Percentiles rank a stretch among this genome's conserved stretches.
Conservation (phyloP, 2,329 filamentous ascomycete genomes). For the Diaporthe vexans region DNA sequence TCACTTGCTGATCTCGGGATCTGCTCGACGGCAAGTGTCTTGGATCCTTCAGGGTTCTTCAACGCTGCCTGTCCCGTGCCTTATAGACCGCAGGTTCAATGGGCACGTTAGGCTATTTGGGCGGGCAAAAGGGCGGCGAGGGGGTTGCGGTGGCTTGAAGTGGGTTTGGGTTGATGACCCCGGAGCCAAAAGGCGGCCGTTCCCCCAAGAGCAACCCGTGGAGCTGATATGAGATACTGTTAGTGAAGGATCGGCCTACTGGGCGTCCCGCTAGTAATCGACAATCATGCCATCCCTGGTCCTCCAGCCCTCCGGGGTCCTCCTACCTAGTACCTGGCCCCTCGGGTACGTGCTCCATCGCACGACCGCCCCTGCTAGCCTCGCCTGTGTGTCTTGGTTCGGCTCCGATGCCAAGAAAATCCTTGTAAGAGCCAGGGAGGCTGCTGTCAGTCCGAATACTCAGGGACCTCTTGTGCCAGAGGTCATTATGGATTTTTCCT, state of each 20-base stretch:
- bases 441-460: background rate
- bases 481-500: background rate
- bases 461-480: background rate
- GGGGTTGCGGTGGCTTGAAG: conserved; percentile 13
- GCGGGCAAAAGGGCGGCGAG: background rate
- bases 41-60: background rate
- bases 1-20: background rate
- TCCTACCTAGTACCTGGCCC: background rate
- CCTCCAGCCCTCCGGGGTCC: conserved; percentile 5
- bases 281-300: conserved; percentile 28
- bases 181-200: conserved; percentile 23
- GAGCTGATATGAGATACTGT: conserved; percentile 19
- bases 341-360: conserved; percentile 21
- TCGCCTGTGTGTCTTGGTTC: conserved; percentile 25
- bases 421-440: conserved; percentile 17
- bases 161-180: conserved; percentile 2
- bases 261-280: conserved; percentile 25
- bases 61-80: background rate
- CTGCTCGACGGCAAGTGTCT: background rate
- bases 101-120: background rate
- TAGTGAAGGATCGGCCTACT: conserved; percentile 19
- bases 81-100: background rate
- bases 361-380: background rate
- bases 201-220: conserved; percentile 13
- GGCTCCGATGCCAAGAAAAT: conserved; percentile 33